Evolutionary conservation across 1,284 basidiomycete species (phyloP), one percentile per base, ranked within the genome.

Genomic region (Pseudomicrostroma phylloplanum): DNA sequence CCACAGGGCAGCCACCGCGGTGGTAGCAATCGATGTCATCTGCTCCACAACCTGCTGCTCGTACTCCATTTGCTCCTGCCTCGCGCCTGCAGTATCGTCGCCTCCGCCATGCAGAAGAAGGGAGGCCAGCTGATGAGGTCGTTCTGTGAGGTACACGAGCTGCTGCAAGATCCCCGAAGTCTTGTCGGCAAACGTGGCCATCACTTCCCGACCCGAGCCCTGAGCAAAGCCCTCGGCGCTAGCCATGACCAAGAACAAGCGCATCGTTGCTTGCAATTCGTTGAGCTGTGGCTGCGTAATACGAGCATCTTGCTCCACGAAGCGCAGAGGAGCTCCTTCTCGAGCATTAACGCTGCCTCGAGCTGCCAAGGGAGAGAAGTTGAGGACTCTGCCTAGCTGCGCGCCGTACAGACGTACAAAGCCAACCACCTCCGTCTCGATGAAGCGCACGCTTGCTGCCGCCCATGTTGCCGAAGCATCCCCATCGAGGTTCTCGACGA

Each of bases 91-190:
- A 36, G 30, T 3, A 36, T 36, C 9, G 43, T 48, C 43, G 17
- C 17, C 21, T 4, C 17, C 15, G 43, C 43, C 43, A 13, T 48
- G 15, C 17, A 48, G 43, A 64, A 94, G 83, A 46, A 91, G 82
- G 62, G 86, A 87, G 0, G 87, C 85, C 21, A 96, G 84, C 69
- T 91, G 88, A 70, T 91, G 89, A 7, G 93, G 92, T 80, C 96
- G 92, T 0, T 90, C 88, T 58, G 94, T 83, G 0, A 91, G 89
- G 71, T 92, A 92, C 75, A 91, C 91, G 61, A 94, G 80, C 65
- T 92, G 89, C 74, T 91, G 90, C 0, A 97, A 82, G n/a, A 93
- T 84, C 42, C 85, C 81, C 19, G 92, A 81, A 0, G 86, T 86
- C 61, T 85, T 85, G 1, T 82, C 81, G 1, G 85, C 84, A 76